Evolutionary conservation across 176 grass and related monocot genomes (phyloP), one percentile per base, ranked within the genome.

Genomic region (Thalia dealbata): DNA sequence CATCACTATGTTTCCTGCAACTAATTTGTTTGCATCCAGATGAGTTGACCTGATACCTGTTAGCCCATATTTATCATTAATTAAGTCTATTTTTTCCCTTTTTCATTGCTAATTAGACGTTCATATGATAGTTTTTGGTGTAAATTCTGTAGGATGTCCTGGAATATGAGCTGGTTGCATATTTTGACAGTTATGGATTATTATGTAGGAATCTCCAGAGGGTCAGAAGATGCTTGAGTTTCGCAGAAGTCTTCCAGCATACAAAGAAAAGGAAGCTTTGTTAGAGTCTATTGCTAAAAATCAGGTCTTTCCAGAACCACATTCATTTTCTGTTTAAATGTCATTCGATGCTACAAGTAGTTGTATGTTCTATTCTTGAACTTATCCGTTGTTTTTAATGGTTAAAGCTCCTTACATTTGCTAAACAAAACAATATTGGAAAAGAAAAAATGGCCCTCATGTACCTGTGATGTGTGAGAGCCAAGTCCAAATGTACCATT

Each of bases 211-310:
- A 86, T 90, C 95, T 48, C 61, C 26, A 80, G 90, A 93, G 75
- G 95, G 95, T 21, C 78, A 81, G 82, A 93, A 81, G 29, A 93
- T 99, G 95, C 86, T 99, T 67, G 81, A 99, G 68, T 99, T 99
- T 82, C 89, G 95, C 59, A 78, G 73, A 61, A 91, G 87, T 82
- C 87, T 99, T 81, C 95, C 90, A 81, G 67, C 95, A 60, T 88
- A 84, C 81, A 90, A 91, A 86, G 90, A 99, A 82, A 92, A 74
- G 61, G 78, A 93, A 73, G 67, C 83, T 67, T 72, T 99, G 56
- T 79, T 99, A 73, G 82, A 77, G 50, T 81, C 87, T 70, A 81
- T 99, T 76, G 86, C 85, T 75, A 83, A 83, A 77, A 99, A 99
- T 76, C 95, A 99, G 95, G 95, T 92, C n/a, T 18, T 28, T 51